Evolutionary conservation across 169 alveolate genomes (phyloP), one percentile per base, ranked within the genome.

Genomic region (Sarcocystis neurona): DNA sequence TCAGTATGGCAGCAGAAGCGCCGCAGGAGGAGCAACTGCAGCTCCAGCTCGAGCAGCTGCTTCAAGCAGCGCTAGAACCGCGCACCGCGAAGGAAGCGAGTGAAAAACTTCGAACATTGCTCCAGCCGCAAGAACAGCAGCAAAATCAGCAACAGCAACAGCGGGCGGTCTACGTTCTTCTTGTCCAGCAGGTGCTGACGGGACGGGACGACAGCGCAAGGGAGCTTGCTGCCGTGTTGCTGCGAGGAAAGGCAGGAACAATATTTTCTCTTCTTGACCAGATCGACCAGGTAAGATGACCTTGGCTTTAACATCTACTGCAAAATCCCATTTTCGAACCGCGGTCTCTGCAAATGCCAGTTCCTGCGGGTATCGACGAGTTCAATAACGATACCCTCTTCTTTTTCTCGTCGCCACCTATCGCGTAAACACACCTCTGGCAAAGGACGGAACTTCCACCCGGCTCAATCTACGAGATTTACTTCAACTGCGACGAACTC

Each of bases 181-280:
- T 85, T 6, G 90, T 84, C 43, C 60, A 85, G 4, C 84, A 85
- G 43, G 75, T 66, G 43, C 66, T 85, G 58, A 68, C 60, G 2
- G 90, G 90, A 41, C 74, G 78, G 27, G 39, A 85, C 12, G 90
- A 85, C 44, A 84, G 70, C 48, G 37, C 50, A 15, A 3, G 90
- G 20, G 85, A 85, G 58, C 90, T 85, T 20, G 82, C 90, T 47
- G 90, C 90, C 12, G 90, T 85, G 44, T 84, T 85, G n/a, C 58
- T 85, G 75, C 30, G 90, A 27, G 74, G 90, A 23, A 85, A 85
- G 32, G 53, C 53, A 37, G 82, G 85, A 18, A 85, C 48, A 44
- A 74, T 75, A 0, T 53, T 85, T 27, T 30, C 84, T 41, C 44
- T 15, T 60, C n/a, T 85, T 58, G 70, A 85, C 56, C 68, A 78